These are phyloP conservation scores for Colletotrichum echinochloae DNA, from an alignment of 2,329 filamentous ascomycete genomes.

Conservation along the genomic window DNA sequence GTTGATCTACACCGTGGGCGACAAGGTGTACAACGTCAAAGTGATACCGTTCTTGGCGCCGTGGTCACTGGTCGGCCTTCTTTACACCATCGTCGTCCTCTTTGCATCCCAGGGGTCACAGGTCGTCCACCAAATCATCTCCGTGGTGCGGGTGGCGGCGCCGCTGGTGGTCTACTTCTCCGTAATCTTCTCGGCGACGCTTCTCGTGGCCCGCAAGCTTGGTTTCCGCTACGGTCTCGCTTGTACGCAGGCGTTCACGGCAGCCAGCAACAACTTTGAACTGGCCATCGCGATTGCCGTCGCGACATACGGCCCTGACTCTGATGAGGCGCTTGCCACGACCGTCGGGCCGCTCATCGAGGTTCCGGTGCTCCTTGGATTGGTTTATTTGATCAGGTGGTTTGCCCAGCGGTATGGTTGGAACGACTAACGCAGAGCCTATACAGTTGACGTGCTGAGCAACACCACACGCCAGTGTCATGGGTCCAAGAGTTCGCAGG, in stretches of 20 bases:
- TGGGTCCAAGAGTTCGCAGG: conserved; percentile 18
- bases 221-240: conserved; percentile 80
- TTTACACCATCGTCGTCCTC: conserved; percentile 88
- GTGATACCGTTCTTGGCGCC: conserved; percentile 80
- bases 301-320: conserved; percentile 81
- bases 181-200: conserved; percentile 77
- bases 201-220: conserved; percentile 70
- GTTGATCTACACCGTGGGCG: conserved; percentile 66
- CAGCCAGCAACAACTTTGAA: conserved; percentile 94
- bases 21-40: conserved; percentile 72
- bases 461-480: conserved; percentile 30
- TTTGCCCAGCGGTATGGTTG: conserved; percentile 67
- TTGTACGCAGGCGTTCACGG: conserved; percentile 86
- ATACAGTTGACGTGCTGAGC: neutral
- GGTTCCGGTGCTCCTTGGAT: conserved; percentile 80
- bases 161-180: conserved; percentile 86
- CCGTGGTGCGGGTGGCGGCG: conserved; percentile 83
- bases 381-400: conserved; percentile 81
- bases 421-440: conserved; percentile 52
- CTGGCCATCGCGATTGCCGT: conserved; percentile 90
- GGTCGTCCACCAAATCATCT: conserved; percentile 85
- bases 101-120: conserved; percentile 84
- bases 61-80: conserved; percentile 82
- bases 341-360: conserved; percentile 90
- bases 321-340: conserved; percentile 82